These are phyloP conservation scores for Candida sojae DNA, from an alignment of 1,139 yeast genomes.

Conservation along the genomic window DNA sequence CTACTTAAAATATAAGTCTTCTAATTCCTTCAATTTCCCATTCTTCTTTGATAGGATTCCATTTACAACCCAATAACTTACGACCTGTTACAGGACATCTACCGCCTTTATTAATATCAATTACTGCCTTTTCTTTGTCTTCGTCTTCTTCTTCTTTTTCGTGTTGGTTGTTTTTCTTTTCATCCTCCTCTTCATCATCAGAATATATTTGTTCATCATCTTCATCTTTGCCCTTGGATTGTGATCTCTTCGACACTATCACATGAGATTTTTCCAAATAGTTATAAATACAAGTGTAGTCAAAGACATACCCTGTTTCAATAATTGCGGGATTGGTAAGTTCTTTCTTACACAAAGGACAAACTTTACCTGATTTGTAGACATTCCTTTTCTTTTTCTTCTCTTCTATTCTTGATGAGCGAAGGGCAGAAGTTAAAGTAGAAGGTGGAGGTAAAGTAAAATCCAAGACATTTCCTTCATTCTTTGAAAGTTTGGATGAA, in stretches of 20 bases:
- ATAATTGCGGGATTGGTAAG: constrained; percentile 81
- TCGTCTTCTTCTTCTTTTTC: constrained; percentile 21
- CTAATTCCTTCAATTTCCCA: constrained; percentile 82
- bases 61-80: constrained; percentile 69
- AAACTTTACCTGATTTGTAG: constrained; percentile 40
- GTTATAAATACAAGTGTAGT: constrained; percentile 82
- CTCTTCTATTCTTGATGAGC: constrained; percentile 11
- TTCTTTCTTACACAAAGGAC: constrained; percentile 72
- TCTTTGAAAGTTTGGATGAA: constrained; percentile 60
- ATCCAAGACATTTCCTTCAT: constrained; percentile 50
- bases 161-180: constrained; percentile 11
- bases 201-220: constrained; percentile 20
- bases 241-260: constrained; percentile 25
- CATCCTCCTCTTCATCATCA: constrained; percentile 22
- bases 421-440: constrained; percentile 20
- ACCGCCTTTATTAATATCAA: constrained; percentile 55
- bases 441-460: constrained; percentile 59
- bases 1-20: constrained; percentile 55
- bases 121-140: constrained; percentile 13
- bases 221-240: constrained; percentile 14
- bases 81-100: constrained; percentile 86
- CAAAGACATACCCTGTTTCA: constrained; percentile 90
- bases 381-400: constrained; percentile 14
- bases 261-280: constrained; percentile 54
- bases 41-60: constrained; percentile 54